Evolutionary conservation across 352 stramenopile species (phyloP), one percentile per base, ranked within the genome.

Genomic region (Hyaloperonospora brassicae): DNA sequence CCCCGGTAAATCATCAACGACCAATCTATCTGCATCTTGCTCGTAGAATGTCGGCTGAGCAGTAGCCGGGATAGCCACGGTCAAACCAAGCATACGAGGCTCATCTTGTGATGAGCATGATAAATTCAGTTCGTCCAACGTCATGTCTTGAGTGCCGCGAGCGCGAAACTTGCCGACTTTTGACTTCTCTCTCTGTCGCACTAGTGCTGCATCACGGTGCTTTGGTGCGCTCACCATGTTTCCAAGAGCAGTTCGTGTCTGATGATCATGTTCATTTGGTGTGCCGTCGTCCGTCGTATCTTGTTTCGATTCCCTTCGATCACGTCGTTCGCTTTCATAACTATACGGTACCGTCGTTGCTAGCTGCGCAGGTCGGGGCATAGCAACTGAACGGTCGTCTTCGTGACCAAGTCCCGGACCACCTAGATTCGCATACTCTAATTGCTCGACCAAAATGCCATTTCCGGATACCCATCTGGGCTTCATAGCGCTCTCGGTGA

Each of bases 1-100:
- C 2, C 75, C 72, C 22, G 77, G 73, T 0, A 65, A 66, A 34
- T 87, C 68, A 31, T 89, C 77, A 44, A 84, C 65, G 1, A 89
- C 72, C 2, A 78, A 27, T 14, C 81, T 65, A 24, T 87, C 75
- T 5, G 50, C 74, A 41, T 84, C 55, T 30, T 73, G 53, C 8
- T 74, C 70, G 49, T 84, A 84, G 36, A 76, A 71, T 12, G 62
- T 73, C 12, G 59, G 55, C 14, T 51, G 50, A 24, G 24, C n/a
- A 13, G 55, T 31, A 17, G 54, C 60, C 11, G 22, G 3, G 14
- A 23, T 58, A 41, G 52, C 34, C 30, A 69, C 61, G 12, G 55
- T 47, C 23, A 54, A 50, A 30, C 14, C 34, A 17, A 38, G 13
- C 34, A 49, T 42, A 5, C 40, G 43, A 39, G 62, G 35, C 40